Evolutionary conservation across 352 stramenopile genomes (phyloP).

Genomic region (Nannochloropsis limnetica): DNA sequence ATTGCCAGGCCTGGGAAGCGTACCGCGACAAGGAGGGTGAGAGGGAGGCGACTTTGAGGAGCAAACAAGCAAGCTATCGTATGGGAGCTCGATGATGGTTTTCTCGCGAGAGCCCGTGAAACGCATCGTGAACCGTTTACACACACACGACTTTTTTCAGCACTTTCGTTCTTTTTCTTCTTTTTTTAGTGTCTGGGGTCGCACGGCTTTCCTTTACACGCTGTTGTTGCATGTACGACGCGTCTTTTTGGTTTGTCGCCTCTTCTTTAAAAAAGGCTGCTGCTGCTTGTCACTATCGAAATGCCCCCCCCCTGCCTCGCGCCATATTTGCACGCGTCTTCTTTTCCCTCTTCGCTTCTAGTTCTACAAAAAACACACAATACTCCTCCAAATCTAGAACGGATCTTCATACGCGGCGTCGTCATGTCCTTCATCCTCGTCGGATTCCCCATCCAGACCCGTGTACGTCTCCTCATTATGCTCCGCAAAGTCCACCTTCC

Average conservation of each 20-base stretch:
- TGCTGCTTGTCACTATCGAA: background rate
- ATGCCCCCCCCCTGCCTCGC: background rate
- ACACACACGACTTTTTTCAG: too few species aligned
- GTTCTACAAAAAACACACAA: background rate
- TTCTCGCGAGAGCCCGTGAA: too few species aligned
- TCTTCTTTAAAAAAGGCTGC: background rate
- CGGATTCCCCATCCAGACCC: conserved; percentile 61
- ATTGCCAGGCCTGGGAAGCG: background rate
- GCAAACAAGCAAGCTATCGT: too few species aligned
- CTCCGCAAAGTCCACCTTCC: conserved; percentile 97
- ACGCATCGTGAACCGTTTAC: background rate
- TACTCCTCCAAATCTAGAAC: conserved; percentile 59
- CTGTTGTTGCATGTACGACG: background rate
- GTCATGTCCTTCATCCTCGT: conserved; percentile 55
- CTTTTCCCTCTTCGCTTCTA: background rate
- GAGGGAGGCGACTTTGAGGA: background rate
- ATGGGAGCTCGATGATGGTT: too few species aligned
- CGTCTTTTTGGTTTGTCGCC: background rate
- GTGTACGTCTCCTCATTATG: conserved; percentile 53
- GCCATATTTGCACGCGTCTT: background rate
- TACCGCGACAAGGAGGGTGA: background rate
- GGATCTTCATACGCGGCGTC: conserved; percentile 49
- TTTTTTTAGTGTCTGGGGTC: background rate
- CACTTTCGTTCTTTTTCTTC: background rate
- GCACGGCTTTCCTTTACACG: background rate